Conservation (phyloP, 2,329 filamentous ascomycete genomes). For the Hymenoscyphus albidus region DNA sequence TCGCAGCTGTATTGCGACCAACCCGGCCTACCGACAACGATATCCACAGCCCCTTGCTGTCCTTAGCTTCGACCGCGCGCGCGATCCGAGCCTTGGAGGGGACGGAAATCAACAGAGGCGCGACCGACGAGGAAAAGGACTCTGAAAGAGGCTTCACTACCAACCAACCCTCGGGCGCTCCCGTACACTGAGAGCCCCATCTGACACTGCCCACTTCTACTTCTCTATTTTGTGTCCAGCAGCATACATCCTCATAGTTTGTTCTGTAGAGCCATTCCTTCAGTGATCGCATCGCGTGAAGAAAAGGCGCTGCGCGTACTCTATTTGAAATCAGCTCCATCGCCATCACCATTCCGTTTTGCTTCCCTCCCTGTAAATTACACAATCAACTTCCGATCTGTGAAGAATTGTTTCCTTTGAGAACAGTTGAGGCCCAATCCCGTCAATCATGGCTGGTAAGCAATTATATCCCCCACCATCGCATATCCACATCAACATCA, state of each 20-base stretch:
- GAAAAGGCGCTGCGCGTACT: slow-evolving; percentile 23
- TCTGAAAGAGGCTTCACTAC: slow-evolving; percentile 7
- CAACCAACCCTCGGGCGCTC: not conserved
- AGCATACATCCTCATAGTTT: slow-evolving; percentile 27
- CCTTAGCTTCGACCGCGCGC: not conserved
- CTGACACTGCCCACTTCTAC: slow-evolving; percentile 20
- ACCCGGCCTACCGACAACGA: not conserved
- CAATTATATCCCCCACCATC: slow-evolving; percentile 30
- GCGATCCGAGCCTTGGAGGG: slow-evolving; percentile 16
- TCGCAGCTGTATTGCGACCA: slow-evolving; percentile 10
- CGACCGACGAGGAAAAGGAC: slow-evolving; percentile 16
- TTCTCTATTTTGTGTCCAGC: slow-evolving; percentile 18
- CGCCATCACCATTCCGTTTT: slow-evolving; percentile 11
- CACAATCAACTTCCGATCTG: slow-evolving; percentile 20
- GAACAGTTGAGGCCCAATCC: slow-evolving; percentile 6
- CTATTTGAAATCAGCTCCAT: slow-evolving; percentile 28
- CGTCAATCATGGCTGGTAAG: slow-evolving; percentile 56
- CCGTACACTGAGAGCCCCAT: slow-evolving; percentile 9
- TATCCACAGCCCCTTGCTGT: not conserved
- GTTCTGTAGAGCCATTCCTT: slow-evolving; percentile 30
- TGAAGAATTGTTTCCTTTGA: slow-evolving; percentile 24
- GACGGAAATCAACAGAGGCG: slow-evolving; percentile 17
- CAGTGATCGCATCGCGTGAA: slow-evolving; percentile 35
- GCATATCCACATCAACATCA: slow-evolving; percentile 6
- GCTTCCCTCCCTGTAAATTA: slow-evolving; percentile 28